A percentile compares a stretch with the other conserved stretches of the same genome.
These are phyloP conservation scores for Eimeria mitis DNA, from an alignment of 169 alveolate genomes.

Conservation along the genomic window DNA sequence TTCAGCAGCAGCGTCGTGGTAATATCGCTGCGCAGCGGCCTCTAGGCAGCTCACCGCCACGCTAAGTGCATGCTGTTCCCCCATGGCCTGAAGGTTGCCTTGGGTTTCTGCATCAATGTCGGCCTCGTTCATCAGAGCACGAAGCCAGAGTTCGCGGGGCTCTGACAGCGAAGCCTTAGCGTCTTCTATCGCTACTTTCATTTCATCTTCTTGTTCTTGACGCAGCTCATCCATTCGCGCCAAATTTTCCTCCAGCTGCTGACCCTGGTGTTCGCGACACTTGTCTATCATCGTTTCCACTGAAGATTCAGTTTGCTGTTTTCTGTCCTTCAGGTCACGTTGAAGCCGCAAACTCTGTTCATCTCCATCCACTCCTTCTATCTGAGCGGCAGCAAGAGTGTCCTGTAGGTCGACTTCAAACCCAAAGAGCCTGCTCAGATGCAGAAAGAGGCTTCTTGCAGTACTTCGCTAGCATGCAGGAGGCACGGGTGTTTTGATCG, in stretches of 20 bases:
- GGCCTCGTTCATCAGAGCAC: slow-evolving; percentile 25
- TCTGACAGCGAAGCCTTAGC: slow-evolving; percentile 38
- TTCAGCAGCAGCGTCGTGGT: slow-evolving; percentile 59
- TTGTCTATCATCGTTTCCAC: slow-evolving; percentile 57
- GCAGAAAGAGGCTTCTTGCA: neutral
- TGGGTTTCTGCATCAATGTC: slow-evolving; percentile 32
- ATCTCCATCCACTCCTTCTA: neutral
- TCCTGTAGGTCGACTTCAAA: slow-evolving; percentile 36
- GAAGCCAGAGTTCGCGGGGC: slow-evolving; percentile 53
- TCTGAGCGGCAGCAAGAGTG: neutral
- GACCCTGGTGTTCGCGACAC: slow-evolving; percentile 34
- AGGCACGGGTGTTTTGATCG: neutral
- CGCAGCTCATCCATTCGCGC: slow-evolving; percentile 36
- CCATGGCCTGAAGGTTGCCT: slow-evolving; percentile 58
- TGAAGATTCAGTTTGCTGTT: slow-evolving; percentile 43
- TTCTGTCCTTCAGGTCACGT: slow-evolving; percentile 14
- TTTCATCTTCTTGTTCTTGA: slow-evolving; percentile 29
- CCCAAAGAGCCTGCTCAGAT: slow-evolving; percentile 41
- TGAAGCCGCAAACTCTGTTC: slow-evolving; percentile 1
- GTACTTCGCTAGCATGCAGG: neutral
- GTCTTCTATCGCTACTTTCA: slow-evolving; percentile 18
- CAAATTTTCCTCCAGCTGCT: slow-evolving; percentile 7
- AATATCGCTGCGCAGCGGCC: slow-evolving; percentile 54
- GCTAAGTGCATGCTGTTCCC: slow-evolving; percentile 30
- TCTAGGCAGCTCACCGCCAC: slow-evolving; percentile 71